Conservation (phyloP, 768 basidiomycete species). For the Pisolithus marmoratus region DNA sequence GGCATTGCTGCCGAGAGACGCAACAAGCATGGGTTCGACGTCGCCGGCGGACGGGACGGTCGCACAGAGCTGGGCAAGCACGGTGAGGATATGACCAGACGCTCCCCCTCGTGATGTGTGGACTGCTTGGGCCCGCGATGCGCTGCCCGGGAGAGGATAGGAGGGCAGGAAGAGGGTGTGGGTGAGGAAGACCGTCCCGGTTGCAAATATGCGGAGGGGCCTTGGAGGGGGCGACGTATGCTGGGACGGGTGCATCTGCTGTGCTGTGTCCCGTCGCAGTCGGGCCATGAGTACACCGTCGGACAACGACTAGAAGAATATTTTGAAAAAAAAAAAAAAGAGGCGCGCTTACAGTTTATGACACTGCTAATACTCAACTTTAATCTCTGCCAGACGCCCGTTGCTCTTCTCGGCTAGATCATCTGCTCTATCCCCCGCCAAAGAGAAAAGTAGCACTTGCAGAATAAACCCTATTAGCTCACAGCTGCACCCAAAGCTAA, state of each 20-base stretch:
- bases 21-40: conserved; percentile 57
- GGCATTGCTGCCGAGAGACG: conserved; percentile 65
- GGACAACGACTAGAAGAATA: too few species aligned
- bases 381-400: too few species aligned
- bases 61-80: conserved; percentile 59
- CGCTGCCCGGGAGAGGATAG: conserved; percentile 53
- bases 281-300: conserved; percentile 17
- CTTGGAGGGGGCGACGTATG: conserved; percentile 13
- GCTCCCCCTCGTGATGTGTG: conserved; percentile 64
- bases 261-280: conserved; percentile 21
- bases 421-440: too few species aligned
- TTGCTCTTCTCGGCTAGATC: too few species aligned
- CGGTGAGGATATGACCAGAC: conserved; percentile 61
- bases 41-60: conserved; percentile 22
- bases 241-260: conserved; percentile 8
- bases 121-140: conserved; percentile 68
- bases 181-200: conserved; percentile 76
- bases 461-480: too few species aligned
- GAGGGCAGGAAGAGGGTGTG: conserved; percentile 60
- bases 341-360: too few species aligned
- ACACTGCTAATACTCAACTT: too few species aligned
- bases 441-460: too few species aligned
- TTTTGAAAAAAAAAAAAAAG: too few species aligned
- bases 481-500: too few species aligned
- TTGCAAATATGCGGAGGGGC: conserved; percentile 69